Evolutionary conservation across 768 basidiomycete species (phyloP).

Genomic region (Gymnopilus junonius): DNA sequence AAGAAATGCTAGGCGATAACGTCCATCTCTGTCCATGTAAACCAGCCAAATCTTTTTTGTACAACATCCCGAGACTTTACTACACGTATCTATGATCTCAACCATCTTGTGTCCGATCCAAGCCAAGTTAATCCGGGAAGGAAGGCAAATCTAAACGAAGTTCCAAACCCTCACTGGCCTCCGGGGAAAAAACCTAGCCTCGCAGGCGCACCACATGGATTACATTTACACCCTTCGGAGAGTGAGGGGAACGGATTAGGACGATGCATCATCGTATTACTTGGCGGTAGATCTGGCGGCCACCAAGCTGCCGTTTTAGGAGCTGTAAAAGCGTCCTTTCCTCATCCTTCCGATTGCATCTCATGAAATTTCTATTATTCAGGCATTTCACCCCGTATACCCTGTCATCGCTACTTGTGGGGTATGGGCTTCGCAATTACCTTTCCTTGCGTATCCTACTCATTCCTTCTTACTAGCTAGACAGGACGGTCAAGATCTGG

Average conservation of each 20-base stretch:
- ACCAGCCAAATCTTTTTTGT: constrained; percentile 59
- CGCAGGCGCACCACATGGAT: constrained; percentile 73
- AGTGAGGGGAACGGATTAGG: constrained; percentile 66
- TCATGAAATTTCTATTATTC: not conserved
- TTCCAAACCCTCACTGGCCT: constrained; percentile 62
- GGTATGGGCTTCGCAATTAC: constrained; percentile 44
- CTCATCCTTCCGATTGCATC: not conserved
- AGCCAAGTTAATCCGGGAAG: constrained; percentile 8
- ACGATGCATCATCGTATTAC: constrained; percentile 65
- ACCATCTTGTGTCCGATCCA: constrained; percentile 22
- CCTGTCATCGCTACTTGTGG: constrained; percentile 81
- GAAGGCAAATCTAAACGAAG: constrained; percentile 8
- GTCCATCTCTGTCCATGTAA: constrained; percentile 68
- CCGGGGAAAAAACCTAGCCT: constrained; percentile 50
- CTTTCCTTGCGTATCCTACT: not conserved
- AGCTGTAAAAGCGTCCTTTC: constrained; percentile 47
- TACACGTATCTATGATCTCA: constrained; percentile 70
- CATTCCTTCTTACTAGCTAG: constrained; percentile 50
- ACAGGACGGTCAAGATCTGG: constrained; percentile 81
- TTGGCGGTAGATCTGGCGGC: constrained; percentile 75
- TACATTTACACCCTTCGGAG: constrained; percentile 60
- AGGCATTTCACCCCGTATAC: constrained; percentile 71
- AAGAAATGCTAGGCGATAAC: constrained; percentile 55
- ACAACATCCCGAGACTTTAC: constrained; percentile 78
- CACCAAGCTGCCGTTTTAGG: constrained; percentile 71